Percentiles rank a stretch among this genome's conserved stretches.
These are phyloP conservation scores for Hemerocallis citrina DNA, from an alignment of 106 monocot genomes.

Conservation along the genomic window DNA sequence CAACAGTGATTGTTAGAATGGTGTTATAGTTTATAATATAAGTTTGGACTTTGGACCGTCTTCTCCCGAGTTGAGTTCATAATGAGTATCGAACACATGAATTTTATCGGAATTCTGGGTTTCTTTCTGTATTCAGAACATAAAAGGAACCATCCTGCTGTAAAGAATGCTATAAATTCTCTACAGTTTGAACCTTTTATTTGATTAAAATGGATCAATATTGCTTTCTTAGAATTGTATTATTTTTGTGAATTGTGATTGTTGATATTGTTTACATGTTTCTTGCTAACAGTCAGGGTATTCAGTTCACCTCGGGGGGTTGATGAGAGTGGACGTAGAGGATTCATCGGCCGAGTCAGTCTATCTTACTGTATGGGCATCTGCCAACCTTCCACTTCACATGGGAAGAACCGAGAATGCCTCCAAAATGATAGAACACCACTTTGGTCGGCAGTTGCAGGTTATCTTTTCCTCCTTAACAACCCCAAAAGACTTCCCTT, in stretches of 20 bases:
- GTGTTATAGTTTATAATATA: no score
- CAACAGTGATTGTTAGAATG: no score
- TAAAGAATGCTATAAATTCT: no score
- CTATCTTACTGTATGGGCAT: conserved; percentile 94
- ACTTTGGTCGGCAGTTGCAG: conserved; percentile 87
- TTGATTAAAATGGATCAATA: background rate
- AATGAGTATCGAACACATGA: no score
- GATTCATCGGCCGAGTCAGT: conserved; percentile 50
- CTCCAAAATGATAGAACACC: conserved; percentile 51
- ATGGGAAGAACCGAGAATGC: conserved; percentile 87
- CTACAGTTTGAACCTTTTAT: no score
- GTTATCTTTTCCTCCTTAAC: conserved; percentile 17
- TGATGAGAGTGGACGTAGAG: conserved; percentile 84
- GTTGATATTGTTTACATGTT: no score
- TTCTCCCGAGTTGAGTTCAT: no score
- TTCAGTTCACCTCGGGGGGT: conserved; percentile 84
- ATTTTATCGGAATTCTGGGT: no score
- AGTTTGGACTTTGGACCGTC: no score
- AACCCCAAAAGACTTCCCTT: no score
- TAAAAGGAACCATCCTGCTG: no score
- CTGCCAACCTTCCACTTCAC: conserved; percentile 83
- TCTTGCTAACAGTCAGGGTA: conserved; percentile 42
- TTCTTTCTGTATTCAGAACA: no score
- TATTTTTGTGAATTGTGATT: background rate
- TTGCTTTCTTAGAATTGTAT: background rate